Evolutionary conservation across 805 yeast genomes (phyloP).

Genomic region (Candida hungchunana): DNA sequence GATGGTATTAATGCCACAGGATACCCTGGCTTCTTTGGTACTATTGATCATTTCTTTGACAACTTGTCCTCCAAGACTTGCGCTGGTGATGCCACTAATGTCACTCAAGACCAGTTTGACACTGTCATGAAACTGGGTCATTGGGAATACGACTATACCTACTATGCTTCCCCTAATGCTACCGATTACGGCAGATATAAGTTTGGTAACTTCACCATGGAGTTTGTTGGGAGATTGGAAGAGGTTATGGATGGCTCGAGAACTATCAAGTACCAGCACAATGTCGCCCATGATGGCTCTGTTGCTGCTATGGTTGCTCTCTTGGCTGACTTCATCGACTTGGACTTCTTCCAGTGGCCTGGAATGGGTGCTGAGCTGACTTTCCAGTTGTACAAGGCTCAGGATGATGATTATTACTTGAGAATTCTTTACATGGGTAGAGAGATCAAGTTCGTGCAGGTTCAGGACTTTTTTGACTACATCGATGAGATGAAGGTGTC

Average conservation of each 20-base stretch:
- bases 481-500: slow-evolving; percentile 15
- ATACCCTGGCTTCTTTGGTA: slow-evolving; percentile 26
- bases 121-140: slow-evolving; percentile 40
- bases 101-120: slow-evolving; percentile 30
- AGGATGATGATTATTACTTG: slow-evolving; percentile 25
- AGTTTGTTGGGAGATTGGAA: slow-evolving; percentile 30
- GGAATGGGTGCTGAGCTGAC: slow-evolving; percentile 44
- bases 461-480: slow-evolving; percentile 21
- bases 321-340: slow-evolving; percentile 27
- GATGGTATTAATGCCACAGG: slow-evolving; percentile 21
- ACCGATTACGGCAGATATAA: slow-evolving; percentile 31
- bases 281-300: slow-evolving; percentile 41
- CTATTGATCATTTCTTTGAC: slow-evolving; percentile 40
- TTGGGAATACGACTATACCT: slow-evolving; percentile 40
- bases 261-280: slow-evolving; percentile 33
- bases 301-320: slow-evolving; percentile 32
- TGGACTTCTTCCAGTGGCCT: slow-evolving; percentile 38
- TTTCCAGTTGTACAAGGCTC: slow-evolving; percentile 34
- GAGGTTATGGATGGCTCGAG: slow-evolving; percentile 28
- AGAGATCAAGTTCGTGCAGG: slow-evolving; percentile 18
- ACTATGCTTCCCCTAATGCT: slow-evolving; percentile 31
- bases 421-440: slow-evolving; percentile 36
- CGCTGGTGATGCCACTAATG: slow-evolving; percentile 33
- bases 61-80: slow-evolving; percentile 38
- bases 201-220: slow-evolving; percentile 36